Percentiles rank a stretch among this genome's conserved stretches.
Evolutionary conservation across 2,329 filamentous ascomycete species (phyloP).

Genomic region (Fusarium devonianum): DNA sequence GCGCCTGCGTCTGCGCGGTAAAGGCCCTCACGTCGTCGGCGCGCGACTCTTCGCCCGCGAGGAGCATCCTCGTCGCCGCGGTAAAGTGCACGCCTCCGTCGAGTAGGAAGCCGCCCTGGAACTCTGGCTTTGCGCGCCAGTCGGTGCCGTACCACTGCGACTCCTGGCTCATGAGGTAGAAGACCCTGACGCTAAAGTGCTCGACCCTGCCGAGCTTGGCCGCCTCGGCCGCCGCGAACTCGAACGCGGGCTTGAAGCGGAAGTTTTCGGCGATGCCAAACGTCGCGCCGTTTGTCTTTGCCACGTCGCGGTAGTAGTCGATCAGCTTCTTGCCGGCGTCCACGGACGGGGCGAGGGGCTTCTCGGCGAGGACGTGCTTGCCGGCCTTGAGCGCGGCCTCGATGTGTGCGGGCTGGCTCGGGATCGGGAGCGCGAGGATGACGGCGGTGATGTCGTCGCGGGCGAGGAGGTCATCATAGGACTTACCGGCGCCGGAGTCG

Average conservation of each 20-base stretch:
- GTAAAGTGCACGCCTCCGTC: constrained; percentile 79
- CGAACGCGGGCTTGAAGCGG: constrained; percentile 66
- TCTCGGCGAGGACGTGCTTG: constrained; percentile 75
- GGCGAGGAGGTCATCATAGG: constrained; percentile 59
- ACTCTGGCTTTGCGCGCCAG: constrained; percentile 72
- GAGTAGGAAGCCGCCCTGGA: constrained; percentile 79
- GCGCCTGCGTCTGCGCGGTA: constrained; percentile 59
- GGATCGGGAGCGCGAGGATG: constrained; percentile 69
- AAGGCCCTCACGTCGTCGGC: constrained; percentile 60
- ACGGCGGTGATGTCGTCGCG: constrained; percentile 63
- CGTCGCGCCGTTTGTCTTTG: constrained; percentile 43
- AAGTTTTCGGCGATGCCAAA: constrained; percentile 77
- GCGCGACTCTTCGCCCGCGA: constrained; percentile 54
- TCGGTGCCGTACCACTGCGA: constrained; percentile 59
- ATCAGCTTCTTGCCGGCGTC: constrained; percentile 52
- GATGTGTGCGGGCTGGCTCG: constrained; percentile 65
- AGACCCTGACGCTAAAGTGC: constrained; percentile 57
- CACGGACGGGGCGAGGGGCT: constrained; percentile 70
- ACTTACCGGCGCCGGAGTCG: constrained; percentile 55
- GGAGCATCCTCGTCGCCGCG: constrained; percentile 67
- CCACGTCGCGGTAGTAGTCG: constrained; percentile 43
- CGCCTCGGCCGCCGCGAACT: constrained; percentile 60
- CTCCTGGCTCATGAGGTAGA: constrained; percentile 46
- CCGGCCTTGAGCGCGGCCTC: constrained; percentile 66
- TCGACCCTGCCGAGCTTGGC: constrained; percentile 44